Evolutionary conservation across 176 grass and related monocot genomes (phyloP).

Genomic region (Phoenix dactylifera): DNA sequence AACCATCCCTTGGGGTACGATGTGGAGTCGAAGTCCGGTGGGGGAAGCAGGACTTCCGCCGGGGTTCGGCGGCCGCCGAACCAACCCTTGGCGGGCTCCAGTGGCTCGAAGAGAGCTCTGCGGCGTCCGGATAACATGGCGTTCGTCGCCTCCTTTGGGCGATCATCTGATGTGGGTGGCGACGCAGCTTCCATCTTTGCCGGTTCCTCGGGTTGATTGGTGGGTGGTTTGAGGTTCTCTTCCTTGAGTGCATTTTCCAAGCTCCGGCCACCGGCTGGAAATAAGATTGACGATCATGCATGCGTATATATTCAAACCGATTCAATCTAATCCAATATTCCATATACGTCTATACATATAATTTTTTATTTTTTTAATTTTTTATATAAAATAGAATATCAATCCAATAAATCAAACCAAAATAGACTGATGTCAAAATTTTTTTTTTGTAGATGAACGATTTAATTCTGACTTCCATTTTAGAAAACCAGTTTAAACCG

Average conservation of each 20-base stretch:
- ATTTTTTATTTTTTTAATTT: too few relatives aligned
- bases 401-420: too few relatives aligned
- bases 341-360: too few relatives aligned
- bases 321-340: too few relatives aligned
- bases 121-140: conserved; percentile 62
- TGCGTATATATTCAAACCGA: too few relatives aligned
- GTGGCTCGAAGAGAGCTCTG: conserved; percentile 77
- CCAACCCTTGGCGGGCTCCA: conserved; percentile 40
- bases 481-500: too few relatives aligned
- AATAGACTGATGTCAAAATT: too few relatives aligned
- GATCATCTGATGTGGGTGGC: conserved; percentile 9
- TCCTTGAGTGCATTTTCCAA: conserved; percentile 35
- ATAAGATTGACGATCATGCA: neutral
- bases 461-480: too few relatives aligned
- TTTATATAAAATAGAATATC: too few relatives aligned
- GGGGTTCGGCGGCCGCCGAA: conserved; percentile 11
- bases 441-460: too few relatives aligned
- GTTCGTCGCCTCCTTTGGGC: conserved; percentile 25
- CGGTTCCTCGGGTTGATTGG: neutral
- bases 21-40: conserved; percentile 72
- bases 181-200: conserved; percentile 13
- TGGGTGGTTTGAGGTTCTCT: conserved; percentile 13
- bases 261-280: conserved; percentile 51
- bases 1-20: conserved; percentile 93
- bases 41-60: conserved; percentile 69